These are phyloP conservation scores for Taphrina populina DNA, from an alignment of 1,139 yeast genomes.

Conservation along the genomic window DNA sequence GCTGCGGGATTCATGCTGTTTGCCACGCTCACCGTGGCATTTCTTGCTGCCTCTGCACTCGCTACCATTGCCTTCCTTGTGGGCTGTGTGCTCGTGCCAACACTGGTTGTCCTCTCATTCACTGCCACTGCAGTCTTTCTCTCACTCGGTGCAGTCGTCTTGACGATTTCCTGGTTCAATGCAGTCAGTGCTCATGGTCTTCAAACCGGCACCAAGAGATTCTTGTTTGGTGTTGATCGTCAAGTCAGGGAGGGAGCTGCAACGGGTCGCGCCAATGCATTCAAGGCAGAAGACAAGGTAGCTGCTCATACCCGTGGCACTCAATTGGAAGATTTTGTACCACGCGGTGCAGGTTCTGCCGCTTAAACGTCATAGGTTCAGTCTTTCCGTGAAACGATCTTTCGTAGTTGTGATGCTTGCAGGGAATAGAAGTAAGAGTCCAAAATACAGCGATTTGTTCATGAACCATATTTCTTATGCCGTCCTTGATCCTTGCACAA, in stretches of 20 bases:
- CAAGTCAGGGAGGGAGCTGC: conserved; percentile 6
- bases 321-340: conserved; percentile 13
- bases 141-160: neutral
- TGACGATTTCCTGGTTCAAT: neutral
- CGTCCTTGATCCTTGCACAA: too few relatives aligned
- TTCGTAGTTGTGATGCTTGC: too few relatives aligned
- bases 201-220: neutral
- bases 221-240: conserved; percentile 14
- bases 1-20: conserved; percentile 7
- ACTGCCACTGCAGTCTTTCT: neutral
- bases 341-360: conserved; percentile 9
- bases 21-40: neutral
- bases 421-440: too few relatives aligned
- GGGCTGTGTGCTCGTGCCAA: conserved; percentile 5
- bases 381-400: too few relatives aligned
- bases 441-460: too few relatives aligned
- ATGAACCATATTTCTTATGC: too few relatives aligned
- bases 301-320: neutral
- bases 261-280: neutral
- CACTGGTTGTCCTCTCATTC: conserved; percentile 4
- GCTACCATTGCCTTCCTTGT: conserved; percentile 4
- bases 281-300: conserved; percentile 9
- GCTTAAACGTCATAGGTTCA: too few relatives aligned
- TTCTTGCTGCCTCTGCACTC: conserved; percentile 4
- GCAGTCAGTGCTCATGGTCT: neutral